Conservation (phyloP, 176 grass and related monocot species). For the Juncus inflexus region DNA sequence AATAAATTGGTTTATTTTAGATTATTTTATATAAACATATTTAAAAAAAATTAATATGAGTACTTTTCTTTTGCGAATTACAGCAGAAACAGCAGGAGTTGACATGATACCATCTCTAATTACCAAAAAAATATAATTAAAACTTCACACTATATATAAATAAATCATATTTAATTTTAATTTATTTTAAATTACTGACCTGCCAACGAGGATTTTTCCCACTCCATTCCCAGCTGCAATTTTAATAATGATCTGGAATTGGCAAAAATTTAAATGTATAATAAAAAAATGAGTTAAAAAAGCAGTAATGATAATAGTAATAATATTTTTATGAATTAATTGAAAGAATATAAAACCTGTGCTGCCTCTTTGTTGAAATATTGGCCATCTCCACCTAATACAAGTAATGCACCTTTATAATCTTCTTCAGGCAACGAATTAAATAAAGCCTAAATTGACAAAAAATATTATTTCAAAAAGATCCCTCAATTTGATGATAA, state of each 20-base stretch:
- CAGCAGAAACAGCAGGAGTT: slow-evolving; percentile 82
- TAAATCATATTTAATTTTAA: slow-evolving; percentile 13
- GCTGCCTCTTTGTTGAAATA: slow-evolving; percentile 81
- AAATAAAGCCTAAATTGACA: slow-evolving; percentile 63
- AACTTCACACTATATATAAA: slow-evolving; percentile 10
- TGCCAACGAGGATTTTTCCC: slow-evolving; percentile 68
- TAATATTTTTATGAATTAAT: slow-evolving; percentile 5
- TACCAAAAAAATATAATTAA: slow-evolving; percentile 12
- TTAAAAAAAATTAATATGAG: slow-evolving; percentile 10
- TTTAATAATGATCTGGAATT: slow-evolving; percentile 70
- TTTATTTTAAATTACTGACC: slow-evolving; percentile 34
- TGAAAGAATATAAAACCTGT: slow-evolving; percentile 38
- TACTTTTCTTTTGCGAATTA: slow-evolving; percentile 80
- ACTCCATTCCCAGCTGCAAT: slow-evolving; percentile 89
- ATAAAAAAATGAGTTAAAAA: too few relatives aligned
- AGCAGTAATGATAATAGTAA: too few relatives aligned
- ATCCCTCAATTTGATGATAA: not conserved
- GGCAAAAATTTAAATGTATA: slow-evolving; percentile 18
- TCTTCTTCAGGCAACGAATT: slow-evolving; percentile 70
- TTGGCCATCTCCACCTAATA: slow-evolving; percentile 80
- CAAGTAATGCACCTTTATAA: slow-evolving; percentile 64
- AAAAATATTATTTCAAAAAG: slow-evolving; percentile 24
- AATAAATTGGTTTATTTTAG: not conserved
- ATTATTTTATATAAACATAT: slow-evolving; percentile 5
- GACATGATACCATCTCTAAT: slow-evolving; percentile 69